phyloP scores from a whole-genome alignment of 1,139 yeast species.

The Komagataea norvegica region DNA sequence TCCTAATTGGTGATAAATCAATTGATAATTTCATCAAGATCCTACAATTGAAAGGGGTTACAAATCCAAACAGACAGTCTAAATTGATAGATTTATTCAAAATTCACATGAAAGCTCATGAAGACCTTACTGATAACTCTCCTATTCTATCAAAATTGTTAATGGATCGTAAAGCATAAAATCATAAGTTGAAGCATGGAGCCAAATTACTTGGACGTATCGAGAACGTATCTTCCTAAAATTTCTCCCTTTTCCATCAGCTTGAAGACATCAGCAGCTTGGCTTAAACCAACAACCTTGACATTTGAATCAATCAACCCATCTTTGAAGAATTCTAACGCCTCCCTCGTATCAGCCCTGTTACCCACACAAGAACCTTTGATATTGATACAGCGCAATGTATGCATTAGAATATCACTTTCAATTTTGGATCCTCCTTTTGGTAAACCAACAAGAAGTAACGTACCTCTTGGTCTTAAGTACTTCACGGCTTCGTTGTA shows the following conservation, averaged over 20 bases:
- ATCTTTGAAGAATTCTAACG: slow-evolving; percentile 66
- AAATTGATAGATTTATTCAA: slow-evolving; percentile 59
- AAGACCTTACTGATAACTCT: slow-evolving; percentile 40
- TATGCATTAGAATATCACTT: slow-evolving; percentile 61
- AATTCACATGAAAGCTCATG: slow-evolving; percentile 50
- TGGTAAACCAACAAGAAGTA: slow-evolving; percentile 71
- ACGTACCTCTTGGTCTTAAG: slow-evolving; percentile 65
- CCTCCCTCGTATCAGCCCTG: slow-evolving; percentile 76
- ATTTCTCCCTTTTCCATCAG: slow-evolving; percentile 69
- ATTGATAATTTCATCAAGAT: slow-evolving; percentile 59
- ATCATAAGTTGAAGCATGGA: too few relatives aligned
- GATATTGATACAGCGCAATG: slow-evolving; percentile 57
- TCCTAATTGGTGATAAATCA: slow-evolving; percentile 62
- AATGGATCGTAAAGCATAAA: slow-evolving; percentile 23
- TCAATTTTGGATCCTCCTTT: slow-evolving; percentile 63
- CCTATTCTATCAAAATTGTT: slow-evolving; percentile 34
- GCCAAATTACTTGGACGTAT: too few relatives aligned
- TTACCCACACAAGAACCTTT: slow-evolving; percentile 77
- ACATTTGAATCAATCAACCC: slow-evolving; percentile 68
- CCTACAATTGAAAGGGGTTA: slow-evolving; percentile 56
- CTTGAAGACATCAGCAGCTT: slow-evolving; percentile 56
- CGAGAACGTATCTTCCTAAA: slow-evolving; percentile 75
- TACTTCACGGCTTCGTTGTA: slow-evolving; percentile 59
- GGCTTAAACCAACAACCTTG: slow-evolving; percentile 64
- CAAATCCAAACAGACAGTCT: slow-evolving; percentile 38